Conservation (phyloP, 1,284 basidiomycete species). For the Ceratobasidium papillatum region DNA sequence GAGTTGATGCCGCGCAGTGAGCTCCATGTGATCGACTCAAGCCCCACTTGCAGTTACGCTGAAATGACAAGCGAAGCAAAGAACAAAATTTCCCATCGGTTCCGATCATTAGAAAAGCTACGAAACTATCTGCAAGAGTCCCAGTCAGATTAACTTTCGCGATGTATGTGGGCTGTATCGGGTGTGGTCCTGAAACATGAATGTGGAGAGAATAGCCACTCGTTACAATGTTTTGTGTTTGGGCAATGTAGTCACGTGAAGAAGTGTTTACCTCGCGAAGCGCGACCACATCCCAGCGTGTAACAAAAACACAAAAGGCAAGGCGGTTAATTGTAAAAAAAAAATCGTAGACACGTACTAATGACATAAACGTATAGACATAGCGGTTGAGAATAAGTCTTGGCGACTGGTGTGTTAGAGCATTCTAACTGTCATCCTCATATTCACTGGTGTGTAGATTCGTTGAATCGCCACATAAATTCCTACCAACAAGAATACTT, state of each 20-base stretch:
- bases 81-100: conserved; percentile 90
- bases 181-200: neutral
- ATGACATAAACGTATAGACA: too few relatives aligned
- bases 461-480: neutral
- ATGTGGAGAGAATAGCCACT: neutral
- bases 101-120: conserved; percentile 85
- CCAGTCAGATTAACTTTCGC: neutral
- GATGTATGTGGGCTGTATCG: neutral
- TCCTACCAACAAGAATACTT: neutral
- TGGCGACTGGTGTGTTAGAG: neutral
- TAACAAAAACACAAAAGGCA: neutral
- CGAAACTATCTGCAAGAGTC: conserved; percentile 64
- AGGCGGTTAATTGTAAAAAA: neutral
- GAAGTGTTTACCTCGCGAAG: conserved; percentile 2
- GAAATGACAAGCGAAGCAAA: conserved; percentile 90
- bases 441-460: neutral
- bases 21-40: neutral
- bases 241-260: neutral
- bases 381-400: neutral
- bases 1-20: conserved; percentile 48
- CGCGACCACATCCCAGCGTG: conserved; percentile 11
- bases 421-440: too few relatives aligned
- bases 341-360: neutral
- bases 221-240: neutral
- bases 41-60: conserved; percentile 72